Base-by-base conservation (phyloP, 2,329 filamentous ascomycete genomes). In the Exophiala alcalophila region DNA sequence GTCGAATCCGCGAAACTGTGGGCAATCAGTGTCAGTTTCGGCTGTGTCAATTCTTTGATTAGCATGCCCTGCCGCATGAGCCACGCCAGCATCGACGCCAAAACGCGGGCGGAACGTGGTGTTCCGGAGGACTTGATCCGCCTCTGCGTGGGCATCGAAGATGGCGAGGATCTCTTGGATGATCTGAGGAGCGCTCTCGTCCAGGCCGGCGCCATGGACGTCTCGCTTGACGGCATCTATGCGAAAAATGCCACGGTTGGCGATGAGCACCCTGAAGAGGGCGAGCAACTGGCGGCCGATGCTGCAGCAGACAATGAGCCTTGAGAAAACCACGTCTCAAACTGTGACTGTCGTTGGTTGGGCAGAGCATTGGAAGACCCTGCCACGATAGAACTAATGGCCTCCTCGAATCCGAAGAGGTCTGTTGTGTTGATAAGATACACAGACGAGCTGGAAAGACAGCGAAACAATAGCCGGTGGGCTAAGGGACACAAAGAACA, bases 1-100 rank as follows among this genome's bases (percentile, higher is more conserved):
- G 92, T 98, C 4, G 92, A 97, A 69, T 86, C 86, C 20, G 86
- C 92, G 2, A 81, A 86, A 53, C 73, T 98, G 21, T 98, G 88
- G 82, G 89, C 86, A 23, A 98, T 98, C 57, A 94, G 86, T 54
- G 92, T 98, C 47, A 95, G 88, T 61, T 98, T 98, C 63, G 92
- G 92, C 33, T 97, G 92, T 64, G 92, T 98, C 54, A 98, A 98
- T 71, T 94, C 87, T 63, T 72, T 98, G 64, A 98, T 98, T 67
- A 96, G 90, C 70, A 96, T 98, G 91, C 91, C 92, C 6, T 98
- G 92, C 70, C 89, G 91, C 60, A 98, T 98, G 94, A 97, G 91
- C 68, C 92, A 98, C 67, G 92, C 92, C 26, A 95, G 88, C 62
- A 98, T 98, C 60, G 92, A 97, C 62, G 86, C 89, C 46, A 94